phyloP scores from a whole-genome alignment of 2,329 filamentous ascomycete genomes.

The Sporothrix sp. region DNA sequence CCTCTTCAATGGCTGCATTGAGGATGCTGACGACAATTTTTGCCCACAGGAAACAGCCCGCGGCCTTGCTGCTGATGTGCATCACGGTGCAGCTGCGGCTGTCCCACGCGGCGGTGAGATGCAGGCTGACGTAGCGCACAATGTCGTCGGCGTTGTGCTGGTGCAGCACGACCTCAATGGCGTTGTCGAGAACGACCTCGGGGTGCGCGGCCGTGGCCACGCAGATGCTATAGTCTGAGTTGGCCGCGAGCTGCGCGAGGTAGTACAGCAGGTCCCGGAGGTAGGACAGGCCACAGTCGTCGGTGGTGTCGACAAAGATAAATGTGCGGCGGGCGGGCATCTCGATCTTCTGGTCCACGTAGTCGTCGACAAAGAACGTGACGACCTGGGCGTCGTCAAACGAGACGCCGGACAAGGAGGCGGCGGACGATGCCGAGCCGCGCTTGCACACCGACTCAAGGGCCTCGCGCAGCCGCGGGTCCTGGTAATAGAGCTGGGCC shows the following conservation, averaged over 20 bases:
- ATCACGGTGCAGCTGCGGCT: constrained; percentile 22
- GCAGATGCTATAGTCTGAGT: constrained; percentile 27
- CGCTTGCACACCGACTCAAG: constrained; percentile 12
- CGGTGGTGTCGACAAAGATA: constrained; percentile 25
- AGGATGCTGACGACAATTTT: constrained; percentile 29
- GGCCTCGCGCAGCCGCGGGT: constrained; percentile 22
- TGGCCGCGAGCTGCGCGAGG: constrained; percentile 23
- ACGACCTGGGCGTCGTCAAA: constrained; percentile 24
- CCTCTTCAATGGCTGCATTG: constrained; percentile 28
- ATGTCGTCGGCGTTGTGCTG: constrained; percentile 26
- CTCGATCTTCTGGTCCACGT: constrained; percentile 21
- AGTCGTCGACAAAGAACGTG: constrained; percentile 26
- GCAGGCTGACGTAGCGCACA: constrained; percentile 24
- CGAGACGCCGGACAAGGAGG: not conserved
- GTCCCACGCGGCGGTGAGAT: constrained; percentile 26
- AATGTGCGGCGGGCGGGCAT: constrained; percentile 23
- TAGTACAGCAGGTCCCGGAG: constrained; percentile 22
- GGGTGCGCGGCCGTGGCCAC: constrained; percentile 21
- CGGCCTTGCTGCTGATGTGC: constrained; percentile 22
- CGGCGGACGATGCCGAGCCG: not conserved
- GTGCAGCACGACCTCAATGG: constrained; percentile 23
- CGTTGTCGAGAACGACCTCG: constrained; percentile 18
- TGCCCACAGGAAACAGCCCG: constrained; percentile 27
- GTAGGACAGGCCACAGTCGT: constrained; percentile 20
- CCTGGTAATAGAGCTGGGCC: constrained; percentile 24